Percentiles rank a stretch among this genome's conserved stretches.
phyloP scores from a whole-genome alignment of 1,139 yeast genomes.

The Lodderomyces oxycetoniae region DNA sequence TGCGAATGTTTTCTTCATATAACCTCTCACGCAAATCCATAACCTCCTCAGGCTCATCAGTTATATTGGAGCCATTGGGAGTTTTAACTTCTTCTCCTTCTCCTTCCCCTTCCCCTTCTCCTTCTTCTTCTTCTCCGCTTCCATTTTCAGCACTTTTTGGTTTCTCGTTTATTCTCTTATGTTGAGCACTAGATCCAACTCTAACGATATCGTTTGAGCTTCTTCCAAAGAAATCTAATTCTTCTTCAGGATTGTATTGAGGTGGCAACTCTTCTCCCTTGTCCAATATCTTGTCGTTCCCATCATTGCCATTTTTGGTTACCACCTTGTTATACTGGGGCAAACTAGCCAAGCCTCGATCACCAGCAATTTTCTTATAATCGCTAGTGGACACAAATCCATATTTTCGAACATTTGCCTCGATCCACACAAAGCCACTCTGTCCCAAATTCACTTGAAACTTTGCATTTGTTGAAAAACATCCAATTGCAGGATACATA shows the following conservation, averaged over 20 bases:
- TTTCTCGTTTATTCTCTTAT: constrained; percentile 13
- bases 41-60: constrained; percentile 37
- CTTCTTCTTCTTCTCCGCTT: constrained; percentile 11
- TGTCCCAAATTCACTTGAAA: constrained; percentile 87
- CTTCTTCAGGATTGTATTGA: constrained; percentile 51
- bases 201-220: constrained; percentile 18
- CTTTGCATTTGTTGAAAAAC: constrained; percentile 61
- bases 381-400: constrained; percentile 74
- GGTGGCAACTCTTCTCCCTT: constrained; percentile 77
- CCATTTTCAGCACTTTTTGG: background rate
- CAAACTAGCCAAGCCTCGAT: constrained; percentile 41
- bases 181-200: constrained; percentile 23
- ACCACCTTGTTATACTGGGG: constrained; percentile 33
- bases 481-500: constrained; percentile 89
- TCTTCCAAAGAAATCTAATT: constrained; percentile 61
- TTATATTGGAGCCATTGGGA: constrained; percentile 19
- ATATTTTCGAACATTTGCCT: constrained; percentile 90
- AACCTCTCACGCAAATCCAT: constrained; percentile 37
- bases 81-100: constrained; percentile 17
- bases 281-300: constrained; percentile 50
- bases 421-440: constrained; percentile 87
- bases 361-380: constrained; percentile 36
- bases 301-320: constrained; percentile 17
- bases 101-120: constrained; percentile 12
- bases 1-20: constrained; percentile 28